These are phyloP conservation scores for Dothistroma septosporum DNA, from an alignment of 2,329 filamentous ascomycete species.

Conservation along the genomic window DNA sequence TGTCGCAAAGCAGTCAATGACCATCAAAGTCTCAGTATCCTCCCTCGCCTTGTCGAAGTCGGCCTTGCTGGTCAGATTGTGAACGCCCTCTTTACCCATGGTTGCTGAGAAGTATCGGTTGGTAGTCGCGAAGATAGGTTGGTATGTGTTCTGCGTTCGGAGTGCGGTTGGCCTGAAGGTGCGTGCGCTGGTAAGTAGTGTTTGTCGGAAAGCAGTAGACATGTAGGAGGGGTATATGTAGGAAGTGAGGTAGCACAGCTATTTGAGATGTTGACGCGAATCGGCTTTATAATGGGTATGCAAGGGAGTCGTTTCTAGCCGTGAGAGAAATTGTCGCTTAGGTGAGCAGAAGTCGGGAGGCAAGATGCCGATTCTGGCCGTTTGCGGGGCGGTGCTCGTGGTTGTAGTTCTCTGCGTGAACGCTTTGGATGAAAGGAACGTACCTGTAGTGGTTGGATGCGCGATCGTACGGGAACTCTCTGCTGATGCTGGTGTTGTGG, in stretches of 20 bases:
- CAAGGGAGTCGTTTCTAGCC: neutral
- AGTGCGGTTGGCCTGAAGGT: conserved; percentile 21
- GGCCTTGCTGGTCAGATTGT: conserved; percentile 53
- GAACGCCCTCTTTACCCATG: conserved; percentile 46
- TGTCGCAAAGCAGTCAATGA: conserved; percentile 81
- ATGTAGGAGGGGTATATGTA: conserved; percentile 33
- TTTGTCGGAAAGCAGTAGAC: conserved; percentile 37
- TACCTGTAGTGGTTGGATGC: neutral
- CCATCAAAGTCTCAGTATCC: conserved; percentile 56
- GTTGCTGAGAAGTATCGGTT: conserved; percentile 40
- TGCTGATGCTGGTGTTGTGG: neutral
- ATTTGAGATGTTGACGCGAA: neutral
- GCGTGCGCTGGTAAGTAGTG: conserved; percentile 42
- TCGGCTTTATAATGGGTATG: neutral
- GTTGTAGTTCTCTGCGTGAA: neutral
- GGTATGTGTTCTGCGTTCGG: conserved; percentile 17
- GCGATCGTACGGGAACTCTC: neutral
- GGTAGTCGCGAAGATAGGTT: conserved; percentile 21
- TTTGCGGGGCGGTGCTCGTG: neutral
- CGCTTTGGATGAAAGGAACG: neutral
- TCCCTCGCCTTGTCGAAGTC: conserved; percentile 55
- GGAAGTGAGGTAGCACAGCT: neutral
- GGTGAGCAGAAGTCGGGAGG: neutral
- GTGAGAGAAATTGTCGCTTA: neutral
- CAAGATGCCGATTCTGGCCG: neutral